phyloP scores from a whole-genome alignment of 192 early-diverging fungal genomes.

The Linnemannia exigua region DNA sequence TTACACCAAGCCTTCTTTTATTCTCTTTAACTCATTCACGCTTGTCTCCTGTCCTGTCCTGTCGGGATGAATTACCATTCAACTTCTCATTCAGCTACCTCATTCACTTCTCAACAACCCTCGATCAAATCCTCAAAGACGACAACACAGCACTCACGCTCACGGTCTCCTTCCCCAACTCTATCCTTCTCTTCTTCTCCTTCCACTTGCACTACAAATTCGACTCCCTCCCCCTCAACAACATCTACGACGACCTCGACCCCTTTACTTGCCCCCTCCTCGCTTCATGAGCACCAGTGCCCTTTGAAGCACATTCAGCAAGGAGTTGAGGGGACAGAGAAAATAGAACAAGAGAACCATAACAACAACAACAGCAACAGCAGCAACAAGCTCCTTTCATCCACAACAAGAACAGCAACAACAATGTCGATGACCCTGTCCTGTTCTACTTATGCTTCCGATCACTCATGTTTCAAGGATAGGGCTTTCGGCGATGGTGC shows the following conservation, averaged over 20 bases:
- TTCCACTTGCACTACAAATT: background rate
- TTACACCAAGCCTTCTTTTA: background rate
- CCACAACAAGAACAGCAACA: background rate
- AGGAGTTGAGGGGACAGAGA: background rate
- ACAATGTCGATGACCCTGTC: too few species aligned
- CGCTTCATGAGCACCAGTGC: background rate
- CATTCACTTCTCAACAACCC: background rate
- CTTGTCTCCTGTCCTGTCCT: background rate
- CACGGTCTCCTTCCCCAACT: background rate
- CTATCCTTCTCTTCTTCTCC: background rate
- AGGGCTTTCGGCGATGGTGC: background rate
- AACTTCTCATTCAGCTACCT: slow-evolving; percentile 4
- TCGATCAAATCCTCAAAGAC: background rate
- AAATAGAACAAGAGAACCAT: background rate
- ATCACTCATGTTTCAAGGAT: background rate
- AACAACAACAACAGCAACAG: background rate
- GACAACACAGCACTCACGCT: background rate
- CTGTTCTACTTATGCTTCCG: too few species aligned
- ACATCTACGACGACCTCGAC: background rate
- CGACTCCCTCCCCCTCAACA: background rate
- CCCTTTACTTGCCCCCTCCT: background rate
- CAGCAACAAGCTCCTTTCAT: too few species aligned
- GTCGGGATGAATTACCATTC: slow-evolving; percentile 1
- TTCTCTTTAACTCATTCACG: background rate
- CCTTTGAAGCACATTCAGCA: background rate